Conservation (phyloP, 1,284 basidiomycete species). For the Rhodotorula glutinis region DNA sequence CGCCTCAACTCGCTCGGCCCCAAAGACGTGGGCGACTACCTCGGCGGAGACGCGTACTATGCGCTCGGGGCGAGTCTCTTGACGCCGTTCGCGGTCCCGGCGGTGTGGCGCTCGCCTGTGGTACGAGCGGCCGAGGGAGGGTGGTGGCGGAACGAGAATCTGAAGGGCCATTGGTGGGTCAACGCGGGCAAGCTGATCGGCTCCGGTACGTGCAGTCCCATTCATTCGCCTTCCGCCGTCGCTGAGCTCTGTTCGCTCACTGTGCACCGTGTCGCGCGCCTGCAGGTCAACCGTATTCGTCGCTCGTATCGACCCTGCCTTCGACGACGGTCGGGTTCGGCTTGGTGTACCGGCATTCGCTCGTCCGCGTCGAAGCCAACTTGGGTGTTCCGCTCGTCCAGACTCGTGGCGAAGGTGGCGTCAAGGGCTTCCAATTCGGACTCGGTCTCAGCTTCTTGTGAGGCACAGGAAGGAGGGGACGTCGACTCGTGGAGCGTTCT, state of each 20-base stretch:
- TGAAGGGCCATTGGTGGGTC: slow-evolving; percentile 79
- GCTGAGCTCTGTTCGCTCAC: too few species aligned
- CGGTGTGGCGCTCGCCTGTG: slow-evolving; percentile 54
- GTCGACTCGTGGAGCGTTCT: too few species aligned
- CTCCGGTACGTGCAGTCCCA: slow-evolving; percentile 56
- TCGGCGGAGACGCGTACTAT: slow-evolving; percentile 88
- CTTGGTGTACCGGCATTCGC: slow-evolving; percentile 82
- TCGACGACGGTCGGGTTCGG: slow-evolving; percentile 79
- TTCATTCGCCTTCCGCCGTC: too few species aligned
- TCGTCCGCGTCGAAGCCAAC: slow-evolving; percentile 83
- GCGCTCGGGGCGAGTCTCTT: slow-evolving; percentile 76
- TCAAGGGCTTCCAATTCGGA: slow-evolving; percentile 84
- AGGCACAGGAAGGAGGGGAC: too few species aligned
- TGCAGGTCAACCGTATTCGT: slow-evolving; percentile 44
- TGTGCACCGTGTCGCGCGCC: too few species aligned
- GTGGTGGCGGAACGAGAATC: slow-evolving; percentile 26
- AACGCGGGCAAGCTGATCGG: slow-evolving; percentile 81
- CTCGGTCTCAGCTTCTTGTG: slow-evolving; percentile 76
- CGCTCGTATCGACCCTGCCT: slow-evolving; percentile 44
- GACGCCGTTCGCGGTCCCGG: slow-evolving; percentile 58
- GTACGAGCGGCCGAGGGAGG: slow-evolving; percentile 57
- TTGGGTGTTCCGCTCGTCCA: slow-evolving; percentile 83
- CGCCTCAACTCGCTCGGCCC: slow-evolving; percentile 79
- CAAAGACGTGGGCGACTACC: slow-evolving; percentile 69
- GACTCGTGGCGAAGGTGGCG: slow-evolving; percentile 68